Evolutionary conservation across 176 grass and related monocot species (phyloP), one percentile per base, ranked within the genome.

Genomic region (Urochloa ruziziensis): DNA sequence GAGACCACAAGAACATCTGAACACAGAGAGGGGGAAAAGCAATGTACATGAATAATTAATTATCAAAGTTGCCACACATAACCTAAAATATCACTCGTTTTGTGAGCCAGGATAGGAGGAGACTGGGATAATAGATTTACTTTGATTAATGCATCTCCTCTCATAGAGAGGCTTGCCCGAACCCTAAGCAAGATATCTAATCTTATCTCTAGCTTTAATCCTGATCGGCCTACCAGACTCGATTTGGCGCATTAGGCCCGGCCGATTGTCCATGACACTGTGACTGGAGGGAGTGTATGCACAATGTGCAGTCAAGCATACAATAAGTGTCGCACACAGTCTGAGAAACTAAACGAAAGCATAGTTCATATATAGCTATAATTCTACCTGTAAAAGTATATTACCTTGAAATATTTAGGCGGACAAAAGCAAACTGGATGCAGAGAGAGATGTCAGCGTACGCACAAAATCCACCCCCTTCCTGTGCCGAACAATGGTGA

Each of bases 401-500:
- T 62, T 87, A 95, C 93, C 93, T 90, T 58, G 93, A 83, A 44
- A 92, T 88, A 82, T 90, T 90, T 72, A 95, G 80, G 24, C 82
- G 79, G 42, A 69, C 70, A 51, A 92, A 88, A 68, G 90, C 82
- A 85, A 95, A 95, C 24, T 84, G 88, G 75, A 95, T 92, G 70
- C 85, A 87, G 34, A 92, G 85, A 57, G 87, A 92, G 81, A 90
- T 92, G 67, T 92, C 88, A 33, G 88, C 82, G 65, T 92, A 95
- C 52, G 78, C 90, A 86, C 85, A 92, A 86, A 92, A 95, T 42
- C 90, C 88, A 73, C 96, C 96, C 53, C 93, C 91, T 88, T 91
- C 80, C 67, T 86, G 81, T 28, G 96, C 85, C 1, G 91, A 98
- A 82, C 96, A 98, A 91, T 98, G 96, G 56, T 98, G 96, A 66